Evolutionary conservation across 2,329 filamentous ascomycete species (phyloP).

Genomic region (Lasiodiplodia theobromae): DNA sequence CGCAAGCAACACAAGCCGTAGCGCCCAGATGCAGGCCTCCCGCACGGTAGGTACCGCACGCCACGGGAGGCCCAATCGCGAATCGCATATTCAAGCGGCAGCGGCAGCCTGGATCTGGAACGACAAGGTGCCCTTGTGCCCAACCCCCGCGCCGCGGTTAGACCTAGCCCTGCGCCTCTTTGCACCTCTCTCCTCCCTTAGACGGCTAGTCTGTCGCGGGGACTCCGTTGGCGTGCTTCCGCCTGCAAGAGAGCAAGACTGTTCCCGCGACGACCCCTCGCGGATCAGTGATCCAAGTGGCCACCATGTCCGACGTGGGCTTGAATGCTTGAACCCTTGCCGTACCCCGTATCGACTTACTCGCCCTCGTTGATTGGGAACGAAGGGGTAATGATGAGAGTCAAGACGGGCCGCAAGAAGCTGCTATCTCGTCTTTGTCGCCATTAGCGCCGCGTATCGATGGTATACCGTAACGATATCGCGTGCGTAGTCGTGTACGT

Average conservation of each 20-base stretch:
- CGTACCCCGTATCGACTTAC: background rate
- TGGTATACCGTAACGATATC: background rate
- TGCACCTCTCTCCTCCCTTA: conserved; percentile 6
- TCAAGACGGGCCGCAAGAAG: background rate
- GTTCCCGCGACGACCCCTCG: background rate
- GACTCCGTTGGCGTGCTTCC: background rate
- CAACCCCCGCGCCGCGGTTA: background rate
- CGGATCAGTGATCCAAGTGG: background rate
- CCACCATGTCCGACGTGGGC: background rate
- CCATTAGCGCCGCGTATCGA: conserved; percentile 9
- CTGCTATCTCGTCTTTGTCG: background rate
- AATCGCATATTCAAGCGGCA: background rate
- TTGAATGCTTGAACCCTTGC: background rate
- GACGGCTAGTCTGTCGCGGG: conserved; percentile 5
- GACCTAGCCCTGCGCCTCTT: conserved; percentile 1
- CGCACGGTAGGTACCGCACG: conserved; percentile 12
- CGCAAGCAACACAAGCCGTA: conserved; percentile 2
- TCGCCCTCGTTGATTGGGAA: background rate
- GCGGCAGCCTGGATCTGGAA: conserved; percentile 1
- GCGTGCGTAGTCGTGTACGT: background rate
- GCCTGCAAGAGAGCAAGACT: background rate
- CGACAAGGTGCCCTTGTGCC: background rate
- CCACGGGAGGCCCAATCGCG: conserved; percentile 4
- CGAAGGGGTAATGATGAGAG: background rate
- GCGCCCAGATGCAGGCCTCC: background rate